Conservation (phyloP, 495 filamentous ascomycete species). For the Penicillium daleae region DNA sequence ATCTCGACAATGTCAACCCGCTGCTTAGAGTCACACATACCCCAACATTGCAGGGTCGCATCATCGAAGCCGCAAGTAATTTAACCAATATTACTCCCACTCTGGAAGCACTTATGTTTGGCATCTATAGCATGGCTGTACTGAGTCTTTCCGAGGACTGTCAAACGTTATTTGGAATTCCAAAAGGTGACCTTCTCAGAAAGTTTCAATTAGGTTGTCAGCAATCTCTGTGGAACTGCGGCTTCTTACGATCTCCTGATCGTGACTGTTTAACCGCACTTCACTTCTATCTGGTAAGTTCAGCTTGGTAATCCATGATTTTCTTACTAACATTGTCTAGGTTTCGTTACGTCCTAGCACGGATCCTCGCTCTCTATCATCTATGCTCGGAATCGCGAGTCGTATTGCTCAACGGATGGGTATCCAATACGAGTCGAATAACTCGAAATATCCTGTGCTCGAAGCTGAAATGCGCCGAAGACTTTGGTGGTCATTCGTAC, state of each 20-base stretch:
- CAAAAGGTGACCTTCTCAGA: slow-evolving; percentile 49
- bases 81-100: slow-evolving; percentile 21
- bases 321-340: slow-evolving; percentile 35
- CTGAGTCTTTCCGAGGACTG: slow-evolving; percentile 52
- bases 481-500: slow-evolving; percentile 61
- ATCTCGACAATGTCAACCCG: slow-evolving; percentile 56
- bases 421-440: slow-evolving; percentile 49
- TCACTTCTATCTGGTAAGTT: slow-evolving; percentile 61
- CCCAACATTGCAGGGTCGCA: slow-evolving; percentile 51
- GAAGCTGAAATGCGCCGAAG: slow-evolving; percentile 63
- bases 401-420: slow-evolving; percentile 60
- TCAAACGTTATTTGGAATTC: slow-evolving; percentile 40
- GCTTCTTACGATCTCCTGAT: slow-evolving; percentile 49
- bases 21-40: slow-evolving; percentile 58
- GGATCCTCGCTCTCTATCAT: slow-evolving; percentile 57
- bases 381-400: slow-evolving; percentile 55
- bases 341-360: slow-evolving; percentile 49
- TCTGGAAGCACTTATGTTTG: slow-evolving; percentile 54
- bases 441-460: slow-evolving; percentile 37
- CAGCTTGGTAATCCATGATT: neutral
- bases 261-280: slow-evolving; percentile 62
- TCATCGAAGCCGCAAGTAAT: slow-evolving; percentile 42
- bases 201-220: slow-evolving; percentile 58
- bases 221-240: slow-evolving; percentile 55
- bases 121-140: slow-evolving; percentile 58